Base-by-base conservation (phyloP, 164 flowering plant species). In the Annona squamosa region DNA sequence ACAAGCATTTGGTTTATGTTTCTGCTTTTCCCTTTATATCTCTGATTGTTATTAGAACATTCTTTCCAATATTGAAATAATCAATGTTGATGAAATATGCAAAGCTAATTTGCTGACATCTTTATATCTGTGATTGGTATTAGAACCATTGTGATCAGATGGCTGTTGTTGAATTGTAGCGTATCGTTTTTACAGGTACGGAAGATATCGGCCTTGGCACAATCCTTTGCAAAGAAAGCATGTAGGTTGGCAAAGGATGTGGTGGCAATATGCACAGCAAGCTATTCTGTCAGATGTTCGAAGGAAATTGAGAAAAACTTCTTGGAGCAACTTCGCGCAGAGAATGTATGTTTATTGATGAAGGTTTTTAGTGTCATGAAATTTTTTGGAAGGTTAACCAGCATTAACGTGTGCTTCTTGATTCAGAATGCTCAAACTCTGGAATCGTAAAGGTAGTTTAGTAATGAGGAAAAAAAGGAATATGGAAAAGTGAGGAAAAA, bases 181-280 rank as follows among this genome's bases (percentile, higher is more conserved):
- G 12, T 26, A 67, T 77, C 52, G 43, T 65, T 79, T 59, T 67
- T 67, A 59, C 74, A 95, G 99, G 77, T 95, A 91, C 84, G 93
- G 98, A 10, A 91, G 91, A 44, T 89, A 84, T 82, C 97, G 99
- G 48, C 98, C 99, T 0, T 85, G 86, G 84, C 57, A 61, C 74
- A 63, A 59, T 82, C 85, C 89, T 56, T 80, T 90, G 79, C 83
- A 83, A 59, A 82, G 78, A 75, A 91, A 88, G 72, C 75, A 52
- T 16, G 72, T 77, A 56, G 95, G 97, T 44, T 95, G 99, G 99
- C 91, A 89, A 79, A 90, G 65, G 48, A 70, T 81, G 65, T 95
- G 98, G 99, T 95, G 99, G 99, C 89, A 80, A 45, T 95, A 92
- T 84, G 99, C 99, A 47, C 91, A 86, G 78, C 80, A 87, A 78